Evolutionary conservation across 164 flowering plant species (phyloP), one percentile per base, ranked within the genome.

Genomic region (Piper longum): DNA sequence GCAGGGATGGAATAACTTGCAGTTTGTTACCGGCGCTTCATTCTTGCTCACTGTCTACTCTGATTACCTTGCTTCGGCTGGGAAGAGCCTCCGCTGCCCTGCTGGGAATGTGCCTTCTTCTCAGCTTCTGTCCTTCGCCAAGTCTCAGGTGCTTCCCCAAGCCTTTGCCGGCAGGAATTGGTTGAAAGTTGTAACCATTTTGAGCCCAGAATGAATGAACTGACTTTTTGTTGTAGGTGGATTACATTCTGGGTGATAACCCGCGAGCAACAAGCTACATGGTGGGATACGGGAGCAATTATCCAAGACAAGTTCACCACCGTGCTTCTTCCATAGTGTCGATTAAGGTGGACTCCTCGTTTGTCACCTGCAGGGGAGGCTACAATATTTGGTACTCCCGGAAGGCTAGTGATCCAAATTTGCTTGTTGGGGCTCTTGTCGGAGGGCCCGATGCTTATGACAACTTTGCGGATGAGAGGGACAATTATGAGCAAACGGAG

Each of bases 401-500:
- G 61, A 86, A 92, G 66, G 82, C 71, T 13, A 86, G 87, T 48
- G 97, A 92, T 54, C 97, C 98, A 0, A 92, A 92, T 75, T 73
- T 88, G 16, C 85, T 90, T 7, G 73, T 71, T 6, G 98, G 97
- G 62, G 98, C 98, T 2, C 44, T 90, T 66, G 98, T 92, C 60
- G 97, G 98, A 26, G 98, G 98, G 0, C 98, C 98, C 59, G 96
- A 88, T 84, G 91, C 86, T 11, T 86, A 90, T 41, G 97, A 92
- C 67, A 84, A 88, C 74, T 92, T 92, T 67, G 92, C 88, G 42
- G 98, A 90, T 69, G 69, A 85, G 66, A 84, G 98, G 67, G 86
- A 88, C 63, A 90, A 92, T 55, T 92, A 83, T 41, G 87, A 88
- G 75, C 98, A 92, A 65, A 90, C 97, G 0, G 98, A 92, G 78